Conservation (phyloP, 2,329 filamentous ascomycete genomes). For the Colletotrichum tamarilloi region DNA sequence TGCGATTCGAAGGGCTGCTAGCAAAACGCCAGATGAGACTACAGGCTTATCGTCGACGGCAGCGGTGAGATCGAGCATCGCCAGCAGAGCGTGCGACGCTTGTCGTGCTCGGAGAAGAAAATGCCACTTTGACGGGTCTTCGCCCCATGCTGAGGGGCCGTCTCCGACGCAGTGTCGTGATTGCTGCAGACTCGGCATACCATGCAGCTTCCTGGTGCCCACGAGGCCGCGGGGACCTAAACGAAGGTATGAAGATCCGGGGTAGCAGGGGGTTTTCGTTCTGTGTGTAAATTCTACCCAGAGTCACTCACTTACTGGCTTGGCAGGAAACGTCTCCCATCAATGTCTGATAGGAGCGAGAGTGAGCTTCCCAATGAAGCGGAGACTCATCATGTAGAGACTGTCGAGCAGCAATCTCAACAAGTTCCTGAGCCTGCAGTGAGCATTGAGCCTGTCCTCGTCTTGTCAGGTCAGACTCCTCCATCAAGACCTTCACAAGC, state of each 20-base stretch:
- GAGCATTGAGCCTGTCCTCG: constrained; percentile 4
- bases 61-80: constrained; percentile 23
- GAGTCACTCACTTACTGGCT: constrained; percentile 2
- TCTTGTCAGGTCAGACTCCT: background rate
- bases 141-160: background rate
- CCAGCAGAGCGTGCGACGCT: constrained; percentile 40
- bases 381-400: background rate
- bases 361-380: background rate
- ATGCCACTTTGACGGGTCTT: constrained; percentile 35
- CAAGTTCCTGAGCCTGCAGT: background rate
- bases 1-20: background rate
- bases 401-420: background rate
- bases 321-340: constrained; percentile 25
- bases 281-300: background rate
- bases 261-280: background rate
- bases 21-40: constrained; percentile 11
- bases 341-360: constrained; percentile 22
- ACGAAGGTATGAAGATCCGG: constrained; percentile 35
- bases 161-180: constrained; percentile 33
- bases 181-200: constrained; percentile 37
- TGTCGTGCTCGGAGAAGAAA: constrained; percentile 40
- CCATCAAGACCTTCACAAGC: background rate
- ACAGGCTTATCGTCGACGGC: background rate
- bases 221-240: constrained; percentile 40
- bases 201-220: constrained; percentile 40